A percentile compares a stretch with the other conserved stretches of the same genome.
These are phyloP conservation scores for Yamadazyma spencermartinsiae DNA, from an alignment of 1,139 yeast genomes.

Conservation along the genomic window DNA sequence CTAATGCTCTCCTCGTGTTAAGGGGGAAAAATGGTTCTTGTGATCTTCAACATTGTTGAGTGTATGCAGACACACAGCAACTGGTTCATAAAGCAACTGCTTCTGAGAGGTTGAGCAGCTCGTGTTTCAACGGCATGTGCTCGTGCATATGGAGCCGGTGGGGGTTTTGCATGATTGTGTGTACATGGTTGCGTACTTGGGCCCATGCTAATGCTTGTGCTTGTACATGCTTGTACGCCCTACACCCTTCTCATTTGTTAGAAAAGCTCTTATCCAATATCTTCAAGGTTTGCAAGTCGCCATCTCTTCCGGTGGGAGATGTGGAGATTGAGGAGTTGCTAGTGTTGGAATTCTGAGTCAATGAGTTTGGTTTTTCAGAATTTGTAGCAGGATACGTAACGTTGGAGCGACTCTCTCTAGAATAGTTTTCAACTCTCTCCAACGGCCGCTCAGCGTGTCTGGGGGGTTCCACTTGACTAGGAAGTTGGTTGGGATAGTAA, in stretches of 20 bases:
- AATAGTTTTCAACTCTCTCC: not conserved
- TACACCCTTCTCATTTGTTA: slow-evolving; percentile 4
- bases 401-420: not conserved
- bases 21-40: no score
- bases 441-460: not conserved
- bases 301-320: slow-evolving; percentile 8
- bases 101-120: no score
- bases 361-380: not conserved
- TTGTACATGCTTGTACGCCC: no score
- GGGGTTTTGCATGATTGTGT: no score
- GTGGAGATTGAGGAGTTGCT: slow-evolving; percentile 4
- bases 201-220: not conserved
- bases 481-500: not conserved
- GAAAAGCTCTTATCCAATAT: slow-evolving; percentile 16
- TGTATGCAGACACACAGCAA: no score
- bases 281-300: slow-evolving; percentile 15
- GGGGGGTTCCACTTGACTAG: not conserved
- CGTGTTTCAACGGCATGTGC: no score
- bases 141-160: no score
- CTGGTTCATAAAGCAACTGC: no score
- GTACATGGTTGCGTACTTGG: not conserved
- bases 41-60: no score
- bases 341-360: not conserved
- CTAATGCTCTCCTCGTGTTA: no score
- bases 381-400: not conserved